phyloP scores from a whole-genome alignment of 2,329 filamentous ascomycete species.

The Basipetospora chlamydospora region DNA sequence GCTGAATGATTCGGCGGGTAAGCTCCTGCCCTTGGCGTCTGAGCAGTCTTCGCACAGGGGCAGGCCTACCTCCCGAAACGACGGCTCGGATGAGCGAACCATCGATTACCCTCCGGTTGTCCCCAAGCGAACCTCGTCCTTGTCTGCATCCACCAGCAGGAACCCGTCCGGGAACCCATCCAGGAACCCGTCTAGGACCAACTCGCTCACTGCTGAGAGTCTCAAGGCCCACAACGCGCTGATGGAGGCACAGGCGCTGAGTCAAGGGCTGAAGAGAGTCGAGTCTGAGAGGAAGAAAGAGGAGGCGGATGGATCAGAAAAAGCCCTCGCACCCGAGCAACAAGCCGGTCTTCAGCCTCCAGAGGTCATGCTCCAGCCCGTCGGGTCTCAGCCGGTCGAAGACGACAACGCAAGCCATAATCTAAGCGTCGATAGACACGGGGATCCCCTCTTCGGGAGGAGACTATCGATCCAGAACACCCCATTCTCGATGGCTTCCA shows the following conservation, averaged over 20 bases:
- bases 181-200: constrained; percentile 38
- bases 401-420: constrained; percentile 12
- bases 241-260: constrained; percentile 1
- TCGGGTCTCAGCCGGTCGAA: neutral
- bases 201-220: constrained; percentile 44
- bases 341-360: neutral
- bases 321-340: too few relatives aligned
- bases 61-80: constrained; percentile 31
- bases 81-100: constrained; percentile 37
- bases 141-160: constrained; percentile 48
- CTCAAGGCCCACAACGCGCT: constrained; percentile 38
- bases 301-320: neutral
- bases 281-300: neutral
- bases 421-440: constrained; percentile 33
- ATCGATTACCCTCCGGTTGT: constrained; percentile 46
- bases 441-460: constrained; percentile 37
- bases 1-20: constrained; percentile 22
- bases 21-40: constrained; percentile 27
- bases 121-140: constrained; percentile 41
- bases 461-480: constrained; percentile 42
- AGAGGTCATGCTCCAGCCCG: neutral
- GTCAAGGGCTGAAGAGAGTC: neutral
- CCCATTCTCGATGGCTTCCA: constrained; percentile 46
- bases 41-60: constrained; percentile 26
- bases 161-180: too few relatives aligned